phyloP scores from a whole-genome alignment of 1,139 yeast genomes.

The Geotrichum bryndzae region DNA sequence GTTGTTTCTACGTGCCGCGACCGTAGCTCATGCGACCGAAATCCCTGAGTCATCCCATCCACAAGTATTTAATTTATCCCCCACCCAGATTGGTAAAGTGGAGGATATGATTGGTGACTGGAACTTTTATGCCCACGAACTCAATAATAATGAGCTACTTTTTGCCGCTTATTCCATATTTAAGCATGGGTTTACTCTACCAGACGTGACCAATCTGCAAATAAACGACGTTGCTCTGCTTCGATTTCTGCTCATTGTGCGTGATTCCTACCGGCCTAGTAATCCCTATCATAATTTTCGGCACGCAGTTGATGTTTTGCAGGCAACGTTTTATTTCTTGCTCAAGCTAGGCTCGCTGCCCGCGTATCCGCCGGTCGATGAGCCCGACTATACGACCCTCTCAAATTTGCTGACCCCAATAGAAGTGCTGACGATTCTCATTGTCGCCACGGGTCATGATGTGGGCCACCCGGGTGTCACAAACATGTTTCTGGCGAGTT shows the following conservation, averaged over 20 bases:
- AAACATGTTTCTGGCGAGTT: slow-evolving; percentile 59
- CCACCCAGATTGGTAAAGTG: slow-evolving; percentile 3
- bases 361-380: not conserved
- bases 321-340: slow-evolving; percentile 71
- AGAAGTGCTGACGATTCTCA: slow-evolving; percentile 53
- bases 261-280: slow-evolving; percentile 74
- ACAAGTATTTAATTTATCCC: slow-evolving; percentile 8
- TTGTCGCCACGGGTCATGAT: slow-evolving; percentile 92
- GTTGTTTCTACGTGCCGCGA: not conserved
- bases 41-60: not conserved
- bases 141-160: slow-evolving; percentile 61
- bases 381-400: not conserved
- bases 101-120: slow-evolving; percentile 19
- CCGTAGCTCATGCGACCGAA: not conserved
- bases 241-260: slow-evolving; percentile 54
- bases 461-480: slow-evolving; percentile 95
- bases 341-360: slow-evolving; percentile 47
- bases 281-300: slow-evolving; percentile 92
- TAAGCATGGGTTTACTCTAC: slow-evolving; percentile 41
- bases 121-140: slow-evolving; percentile 64
- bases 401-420: slow-evolving; percentile 30
- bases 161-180: slow-evolving; percentile 56
- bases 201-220: slow-evolving; percentile 30
- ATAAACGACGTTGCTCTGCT: slow-evolving; percentile 45
- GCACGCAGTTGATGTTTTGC: slow-evolving; percentile 93